Base-by-base conservation (phyloP, 768 basidiomycete genomes). In the Xerocomellus intermedius region DNA sequence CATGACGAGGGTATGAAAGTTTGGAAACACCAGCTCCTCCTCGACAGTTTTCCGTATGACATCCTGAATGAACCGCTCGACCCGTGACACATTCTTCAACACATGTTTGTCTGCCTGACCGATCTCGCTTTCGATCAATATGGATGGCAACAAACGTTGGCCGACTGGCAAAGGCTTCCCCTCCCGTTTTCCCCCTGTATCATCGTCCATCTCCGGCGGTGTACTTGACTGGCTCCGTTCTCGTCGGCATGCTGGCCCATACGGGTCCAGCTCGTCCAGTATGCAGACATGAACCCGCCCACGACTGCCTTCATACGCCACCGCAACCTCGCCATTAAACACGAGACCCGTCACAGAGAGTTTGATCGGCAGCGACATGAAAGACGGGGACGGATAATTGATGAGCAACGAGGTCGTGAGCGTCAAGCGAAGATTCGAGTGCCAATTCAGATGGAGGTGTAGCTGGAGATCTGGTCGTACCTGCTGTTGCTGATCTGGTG, bases 301-400 rank as follows among this genome's bases (percentile, higher is more conserved):
- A 50, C 86, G 83, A 57, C 84, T 82, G 55, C 91, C 93, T 66
- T 96, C 89, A 74, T 94, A 98, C 13, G 96, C 97, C 35, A 98
- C 81, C 9, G 91, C 89, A 42, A 98, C 74, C 64, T 96, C 91
- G 54, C 91, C 92, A 13, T 81, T 80, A 70, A 98, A 91, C 14
- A 94, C 77, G 54, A 98, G 78, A 1, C 92, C 91, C 0, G 89
- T 95, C 26, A 98, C 83, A n/a, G 87, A 89, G 51, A 98, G 85
- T 65, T 91, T 89, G 70, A 99, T 91, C 8, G 97, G 97, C 24
- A 99, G 81, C 14, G 91, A 87, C 95, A 99, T 98, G 79, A 99
- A 98, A 69, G 89, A 83, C 0, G 89, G 87, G 0, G 94, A 94
- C 6, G 97, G 97, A 69, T 98, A 98, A 73, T 99, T 97, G 73